phyloP scores from a whole-genome alignment of 2,329 filamentous ascomycete species.

The Myotisia sp. region DNA sequence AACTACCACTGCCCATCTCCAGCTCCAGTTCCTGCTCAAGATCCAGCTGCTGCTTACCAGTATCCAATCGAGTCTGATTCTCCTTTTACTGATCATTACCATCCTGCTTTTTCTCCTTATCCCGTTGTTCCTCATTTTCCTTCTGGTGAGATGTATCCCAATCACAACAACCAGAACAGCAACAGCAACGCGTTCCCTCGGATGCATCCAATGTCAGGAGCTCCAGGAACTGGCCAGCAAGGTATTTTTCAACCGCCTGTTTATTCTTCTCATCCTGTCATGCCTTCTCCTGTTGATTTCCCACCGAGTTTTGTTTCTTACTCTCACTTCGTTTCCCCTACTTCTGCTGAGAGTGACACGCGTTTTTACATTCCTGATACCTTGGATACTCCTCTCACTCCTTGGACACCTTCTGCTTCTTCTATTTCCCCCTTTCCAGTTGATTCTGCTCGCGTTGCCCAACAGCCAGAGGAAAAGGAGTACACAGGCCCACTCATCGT shows the following conservation, averaged over 20 bases:
- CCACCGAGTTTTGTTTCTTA: no score
- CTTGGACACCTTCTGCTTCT: background rate
- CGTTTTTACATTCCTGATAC: no score
- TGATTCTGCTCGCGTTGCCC: background rate
- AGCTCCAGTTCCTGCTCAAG: background rate
- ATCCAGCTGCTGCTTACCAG: background rate
- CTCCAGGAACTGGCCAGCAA: background rate
- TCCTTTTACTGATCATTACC: no score
- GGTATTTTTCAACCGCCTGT: constrained; percentile 1
- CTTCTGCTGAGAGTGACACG: no score
- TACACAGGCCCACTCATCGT: constrained; percentile 11
- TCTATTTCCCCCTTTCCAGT: background rate
- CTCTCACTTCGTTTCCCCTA: no score
- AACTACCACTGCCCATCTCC: no score
- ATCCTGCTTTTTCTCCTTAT: background rate
- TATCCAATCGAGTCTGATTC: background rate
- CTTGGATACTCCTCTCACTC: no score
- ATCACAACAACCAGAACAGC: background rate
- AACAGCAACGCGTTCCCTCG: background rate
- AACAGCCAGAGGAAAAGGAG: constrained; percentile 3
- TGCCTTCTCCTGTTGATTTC: no score
- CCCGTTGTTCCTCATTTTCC: background rate
- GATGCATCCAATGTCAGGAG: background rate
- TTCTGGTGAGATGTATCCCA: constrained; percentile 2
- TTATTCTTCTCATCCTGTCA: background rate